Evolutionary conservation across 2,329 filamentous ascomycete species (phyloP).

Genomic region (Cladobotryum mycophilum): DNA sequence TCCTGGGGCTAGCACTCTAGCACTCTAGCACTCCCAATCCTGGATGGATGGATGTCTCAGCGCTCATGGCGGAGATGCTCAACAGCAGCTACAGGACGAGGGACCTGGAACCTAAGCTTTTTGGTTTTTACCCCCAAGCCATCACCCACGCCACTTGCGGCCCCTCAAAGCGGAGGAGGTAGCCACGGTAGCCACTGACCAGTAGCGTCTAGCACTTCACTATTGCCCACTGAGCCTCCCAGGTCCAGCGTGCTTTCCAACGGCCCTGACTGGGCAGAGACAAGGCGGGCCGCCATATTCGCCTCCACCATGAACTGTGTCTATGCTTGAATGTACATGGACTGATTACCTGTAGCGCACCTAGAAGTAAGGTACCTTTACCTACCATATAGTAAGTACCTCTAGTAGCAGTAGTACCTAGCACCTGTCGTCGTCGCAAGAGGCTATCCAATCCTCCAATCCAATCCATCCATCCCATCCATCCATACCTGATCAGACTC

Average conservation of each 20-base stretch:
- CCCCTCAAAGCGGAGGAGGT: not conserved
- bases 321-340: not conserved
- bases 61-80: not conserved
- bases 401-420: no score
- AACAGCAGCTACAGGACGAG: not conserved
- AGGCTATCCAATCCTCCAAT: no score
- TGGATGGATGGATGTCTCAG: no score
- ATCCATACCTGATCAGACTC: not conserved
- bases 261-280: constrained; percentile 1
- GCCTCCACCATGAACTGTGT: constrained; percentile 10
- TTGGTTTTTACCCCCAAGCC: no score
- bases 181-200: no score
- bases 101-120: not conserved
- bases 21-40: no score
- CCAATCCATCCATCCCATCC: not conserved
- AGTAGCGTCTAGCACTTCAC: constrained; percentile 4
- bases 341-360: no score
- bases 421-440: no score
- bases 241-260: no score
- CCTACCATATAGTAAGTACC: no score
- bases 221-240: not conserved
- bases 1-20: no score
- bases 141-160: not conserved
- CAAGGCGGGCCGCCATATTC: constrained; percentile 5
- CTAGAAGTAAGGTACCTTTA: no score